Evolutionary conservation across 164 flowering plant genomes (phyloP), one percentile per base, ranked within the genome.

Genomic region (Brasenia schreberi): DNA sequence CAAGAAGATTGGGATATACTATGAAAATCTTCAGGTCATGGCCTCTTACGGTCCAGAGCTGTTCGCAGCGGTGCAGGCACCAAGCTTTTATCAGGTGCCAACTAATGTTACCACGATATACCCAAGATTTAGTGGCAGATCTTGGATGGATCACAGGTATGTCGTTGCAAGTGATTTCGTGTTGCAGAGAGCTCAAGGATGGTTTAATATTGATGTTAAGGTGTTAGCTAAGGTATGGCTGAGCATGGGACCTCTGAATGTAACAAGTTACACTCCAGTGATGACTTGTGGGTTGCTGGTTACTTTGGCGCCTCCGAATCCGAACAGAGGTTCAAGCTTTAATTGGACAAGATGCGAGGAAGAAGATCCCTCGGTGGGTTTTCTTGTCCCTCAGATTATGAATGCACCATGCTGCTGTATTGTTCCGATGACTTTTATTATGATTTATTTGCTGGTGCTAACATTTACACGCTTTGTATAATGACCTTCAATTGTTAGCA

Each of bases 11-110:
- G 79, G 81, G 3, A 19, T 80, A 11, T 80, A 76, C 79, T 80
- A 80, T 59, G 76, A 77, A 23, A 65, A 60, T 33, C 65, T 82
- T 64, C 73, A 82, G 53, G 80, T 75, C 16, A 66, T 59, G 19
- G 74, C 77, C 18, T 73, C 14, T 64, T 79, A 75, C 53, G 59
- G 68, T 0, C 71, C 63, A n/a, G 42, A 68, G 68, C 19, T 66
- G 62, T 73, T 82, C 43, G 68, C 4, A 7, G 19, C 65, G 0
- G 61, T 16, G n/a, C 6, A 17, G 5, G 19, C 79, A 62, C 62
- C 73, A 0, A 69, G 75, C 14, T 81, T 79, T 66, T 79, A 75
- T 59, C 81, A 77, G 59, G 82, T 78, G 27, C 71, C 60, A 18
- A 77, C 74, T 78, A 81, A 75, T 58, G 76, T 78, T 0, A 70